Conservation (phyloP, 2,329 filamentous ascomycete genomes). For the Aspergillus viridinutans region DNA sequence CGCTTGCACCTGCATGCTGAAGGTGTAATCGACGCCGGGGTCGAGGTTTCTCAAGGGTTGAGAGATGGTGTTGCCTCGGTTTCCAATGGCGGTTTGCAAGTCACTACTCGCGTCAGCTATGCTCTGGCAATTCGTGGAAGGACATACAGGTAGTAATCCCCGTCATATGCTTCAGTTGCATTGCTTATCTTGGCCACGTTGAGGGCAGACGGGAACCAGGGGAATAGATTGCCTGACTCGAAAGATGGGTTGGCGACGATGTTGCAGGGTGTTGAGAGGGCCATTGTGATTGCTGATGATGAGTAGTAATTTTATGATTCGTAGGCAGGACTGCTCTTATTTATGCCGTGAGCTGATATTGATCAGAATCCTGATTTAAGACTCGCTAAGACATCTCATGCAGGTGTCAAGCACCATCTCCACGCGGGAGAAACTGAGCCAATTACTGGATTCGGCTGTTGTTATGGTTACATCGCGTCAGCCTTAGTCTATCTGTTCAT, state of each 20-base stretch:
- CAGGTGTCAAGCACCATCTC: neutral
- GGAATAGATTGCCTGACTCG: conserved; percentile 16
- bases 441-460: neutral
- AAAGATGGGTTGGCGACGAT: conserved; percentile 20
- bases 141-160: conserved; percentile 19
- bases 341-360: neutral
- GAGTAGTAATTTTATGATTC: neutral
- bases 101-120: conserved; percentile 2
- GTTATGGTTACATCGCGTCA: neutral
- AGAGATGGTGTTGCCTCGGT: conserved; percentile 17
- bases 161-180: conserved; percentile 13
- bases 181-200: conserved; percentile 17
- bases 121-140: too few species aligned
- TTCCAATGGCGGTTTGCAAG: conserved; percentile 18
- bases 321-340: too few species aligned
- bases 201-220: conserved; percentile 17
- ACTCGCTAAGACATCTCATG: neutral
- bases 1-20: conserved; percentile 12
- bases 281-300: conserved; percentile 6
- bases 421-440: neutral
- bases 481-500: too few species aligned
- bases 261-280: conserved; percentile 15
- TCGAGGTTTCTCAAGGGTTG: conserved; percentile 14
- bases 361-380: neutral
- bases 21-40: conserved; percentile 13